Evolutionary conservation across 2,329 filamentous ascomycete species (phyloP).

Genomic region (Phialocephala sp.): DNA sequence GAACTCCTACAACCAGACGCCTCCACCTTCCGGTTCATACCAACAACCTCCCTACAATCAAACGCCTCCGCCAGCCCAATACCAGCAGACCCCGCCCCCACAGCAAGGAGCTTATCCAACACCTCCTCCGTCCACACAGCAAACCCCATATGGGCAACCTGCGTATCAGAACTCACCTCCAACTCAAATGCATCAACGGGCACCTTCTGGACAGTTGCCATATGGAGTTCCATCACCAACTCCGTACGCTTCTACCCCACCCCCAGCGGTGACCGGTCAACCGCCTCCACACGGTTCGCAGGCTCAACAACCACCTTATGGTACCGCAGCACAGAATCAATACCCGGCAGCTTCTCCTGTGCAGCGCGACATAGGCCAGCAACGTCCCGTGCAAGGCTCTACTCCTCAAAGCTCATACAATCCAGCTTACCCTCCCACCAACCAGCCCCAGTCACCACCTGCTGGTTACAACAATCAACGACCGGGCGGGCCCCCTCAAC

Average conservation of each 20-base stretch:
- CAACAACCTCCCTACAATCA: neutral
- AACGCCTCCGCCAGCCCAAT: neutral
- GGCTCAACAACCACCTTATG: neutral
- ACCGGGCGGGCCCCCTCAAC: neutral
- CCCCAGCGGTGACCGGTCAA: neutral
- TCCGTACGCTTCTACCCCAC: neutral
- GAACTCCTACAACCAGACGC: neutral
- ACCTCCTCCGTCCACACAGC: neutral
- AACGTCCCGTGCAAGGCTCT: neutral
- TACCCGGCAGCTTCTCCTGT: neutral
- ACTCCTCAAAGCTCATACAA: neutral
- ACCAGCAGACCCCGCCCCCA: slow-evolving; percentile 1
- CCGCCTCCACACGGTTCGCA: neutral
- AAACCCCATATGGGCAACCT: slow-evolving; percentile 1
- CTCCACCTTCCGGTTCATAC: slow-evolving; percentile 1
- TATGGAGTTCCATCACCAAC: neutral
- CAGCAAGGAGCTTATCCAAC: slow-evolving; percentile 3
- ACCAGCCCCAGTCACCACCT: neutral
- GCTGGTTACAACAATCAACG: neutral
- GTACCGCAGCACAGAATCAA: neutral
- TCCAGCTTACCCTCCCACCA: neutral
- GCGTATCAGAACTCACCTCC: neutral
- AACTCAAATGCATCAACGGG: neutral
- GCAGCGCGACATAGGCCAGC: neutral
- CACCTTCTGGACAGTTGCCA: neutral